Conservation (phyloP, 2,329 filamentous ascomycete species). For the Fusarium avenaceum region DNA sequence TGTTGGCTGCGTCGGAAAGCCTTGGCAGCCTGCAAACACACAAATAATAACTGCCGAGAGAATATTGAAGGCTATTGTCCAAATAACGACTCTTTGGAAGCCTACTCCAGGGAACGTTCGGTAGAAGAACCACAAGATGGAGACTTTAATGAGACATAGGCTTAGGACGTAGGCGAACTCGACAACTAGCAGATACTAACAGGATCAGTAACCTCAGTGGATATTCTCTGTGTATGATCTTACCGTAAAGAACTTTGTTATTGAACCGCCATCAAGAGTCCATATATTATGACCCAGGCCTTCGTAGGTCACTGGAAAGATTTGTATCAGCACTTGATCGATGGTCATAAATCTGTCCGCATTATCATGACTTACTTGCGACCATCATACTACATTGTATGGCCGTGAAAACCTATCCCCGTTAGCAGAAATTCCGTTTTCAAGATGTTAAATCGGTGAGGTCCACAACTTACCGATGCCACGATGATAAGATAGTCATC, state of each 20-base stretch:
- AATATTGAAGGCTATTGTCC: not conserved
- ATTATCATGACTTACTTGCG: not conserved
- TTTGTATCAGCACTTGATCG: accelerated
- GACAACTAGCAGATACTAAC: not conserved
- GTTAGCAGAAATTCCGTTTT: accelerated
- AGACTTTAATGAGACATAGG: not conserved
- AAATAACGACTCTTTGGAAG: not conserved
- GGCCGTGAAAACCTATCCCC: accelerated
- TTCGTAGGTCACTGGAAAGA: not conserved
- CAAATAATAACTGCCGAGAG: not conserved
- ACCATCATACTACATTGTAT: not conserved
- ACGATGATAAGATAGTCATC: conserved; percentile 6
- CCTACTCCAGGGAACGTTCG: not conserved
- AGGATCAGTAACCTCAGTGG: accelerated
- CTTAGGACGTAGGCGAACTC: not conserved
- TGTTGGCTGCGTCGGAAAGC: not conserved
- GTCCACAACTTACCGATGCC: not conserved
- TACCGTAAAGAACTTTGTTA: not conserved
- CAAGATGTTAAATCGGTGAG: accelerated
- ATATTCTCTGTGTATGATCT: accelerated
- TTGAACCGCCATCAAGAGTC: not conserved
- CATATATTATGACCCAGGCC: not conserved
- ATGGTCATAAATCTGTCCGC: accelerated
- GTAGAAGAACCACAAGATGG: conserved; percentile 1
- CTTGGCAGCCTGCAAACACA: not conserved